Evolutionary conservation across 768 basidiomycete genomes (phyloP).

Genomic region (Hygrocybe punicea): DNA sequence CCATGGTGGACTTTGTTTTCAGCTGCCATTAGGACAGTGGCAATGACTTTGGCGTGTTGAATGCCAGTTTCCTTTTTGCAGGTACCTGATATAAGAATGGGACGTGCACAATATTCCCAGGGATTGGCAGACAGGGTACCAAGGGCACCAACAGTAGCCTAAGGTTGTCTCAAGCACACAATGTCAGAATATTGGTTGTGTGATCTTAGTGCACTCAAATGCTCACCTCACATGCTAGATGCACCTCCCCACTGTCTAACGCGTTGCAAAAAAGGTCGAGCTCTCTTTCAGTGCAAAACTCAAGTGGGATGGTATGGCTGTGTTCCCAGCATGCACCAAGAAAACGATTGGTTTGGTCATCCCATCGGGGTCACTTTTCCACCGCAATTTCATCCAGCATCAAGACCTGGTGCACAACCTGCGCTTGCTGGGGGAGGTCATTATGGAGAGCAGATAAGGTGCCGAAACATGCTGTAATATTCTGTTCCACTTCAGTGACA

Average conservation of each 20-base stretch:
- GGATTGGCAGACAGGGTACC: slow-evolving; percentile 16
- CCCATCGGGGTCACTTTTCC: slow-evolving; percentile 17
- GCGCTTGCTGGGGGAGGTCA: no score
- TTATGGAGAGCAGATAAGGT: no score
- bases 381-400: slow-evolving; percentile 24
- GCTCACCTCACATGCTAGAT: slow-evolving; percentile 17
- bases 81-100: slow-evolving; percentile 22
- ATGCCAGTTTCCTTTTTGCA: slow-evolving; percentile 24
- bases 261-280: not conserved
- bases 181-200: not conserved
- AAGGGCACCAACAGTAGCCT: slow-evolving; percentile 25
- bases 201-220: not conserved
- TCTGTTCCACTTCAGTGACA: no score
- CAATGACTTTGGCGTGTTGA: slow-evolving; percentile 21
- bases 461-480: no score
- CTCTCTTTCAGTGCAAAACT: slow-evolving; percentile 13
- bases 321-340: slow-evolving; percentile 23
- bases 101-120: slow-evolving; percentile 20
- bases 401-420: slow-evolving; percentile 6
- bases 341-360: slow-evolving; percentile 20
- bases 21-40: slow-evolving; percentile 4
- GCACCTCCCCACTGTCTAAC: slow-evolving; percentile 5
- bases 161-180: not conserved
- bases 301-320: slow-evolving; percentile 8
- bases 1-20: slow-evolving; percentile 8